Evolutionary conservation across 2,329 filamentous ascomycete species (phyloP).

Genomic region (Monosporascus sp.): DNA sequence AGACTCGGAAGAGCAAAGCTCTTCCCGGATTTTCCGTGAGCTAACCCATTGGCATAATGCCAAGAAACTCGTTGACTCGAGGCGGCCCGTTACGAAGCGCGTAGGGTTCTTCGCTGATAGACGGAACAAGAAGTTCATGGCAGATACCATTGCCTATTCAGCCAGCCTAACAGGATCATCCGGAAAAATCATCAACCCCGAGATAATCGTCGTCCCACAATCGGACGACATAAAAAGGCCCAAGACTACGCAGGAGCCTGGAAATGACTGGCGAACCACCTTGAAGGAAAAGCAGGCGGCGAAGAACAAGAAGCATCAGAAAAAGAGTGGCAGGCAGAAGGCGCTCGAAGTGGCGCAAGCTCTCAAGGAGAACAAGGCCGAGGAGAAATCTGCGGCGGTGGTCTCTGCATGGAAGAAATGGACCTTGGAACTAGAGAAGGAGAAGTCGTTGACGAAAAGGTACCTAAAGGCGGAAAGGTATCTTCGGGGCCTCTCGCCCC

Average conservation of each 20-base stretch:
- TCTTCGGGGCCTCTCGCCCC: slow-evolving; percentile 34
- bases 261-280: slow-evolving; percentile 8
- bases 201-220: slow-evolving; percentile 49
- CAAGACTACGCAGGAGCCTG: slow-evolving; percentile 12
- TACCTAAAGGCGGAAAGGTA: slow-evolving; percentile 47
- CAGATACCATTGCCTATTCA: slow-evolving; percentile 63
- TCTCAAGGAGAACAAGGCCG: slow-evolving; percentile 28
- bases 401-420: slow-evolving; percentile 39
- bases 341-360: slow-evolving; percentile 29
- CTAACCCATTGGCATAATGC: slow-evolving; percentile 59
- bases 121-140: slow-evolving; percentile 60
- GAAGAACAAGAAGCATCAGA: slow-evolving; percentile 11
- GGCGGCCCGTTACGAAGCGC: slow-evolving; percentile 22
- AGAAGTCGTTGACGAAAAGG: slow-evolving; percentile 34
- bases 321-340: slow-evolving; percentile 32
- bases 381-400: slow-evolving; percentile 23
- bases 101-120: slow-evolving; percentile 31
- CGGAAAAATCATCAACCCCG: slow-evolving; percentile 58
- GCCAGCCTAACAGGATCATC: slow-evolving; percentile 62
- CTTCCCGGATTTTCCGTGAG: slow-evolving; percentile 39
- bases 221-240: slow-evolving; percentile 7
- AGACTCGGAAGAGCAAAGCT: slow-evolving; percentile 16
- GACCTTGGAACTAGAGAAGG: slow-evolving; percentile 41
- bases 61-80: slow-evolving; percentile 43
- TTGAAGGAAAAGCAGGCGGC: slow-evolving; percentile 16